Evolutionary conservation across 1,284 basidiomycete species (phyloP), one percentile per base, ranked within the genome.

Genomic region (Apiotrichum gamsii): DNA sequence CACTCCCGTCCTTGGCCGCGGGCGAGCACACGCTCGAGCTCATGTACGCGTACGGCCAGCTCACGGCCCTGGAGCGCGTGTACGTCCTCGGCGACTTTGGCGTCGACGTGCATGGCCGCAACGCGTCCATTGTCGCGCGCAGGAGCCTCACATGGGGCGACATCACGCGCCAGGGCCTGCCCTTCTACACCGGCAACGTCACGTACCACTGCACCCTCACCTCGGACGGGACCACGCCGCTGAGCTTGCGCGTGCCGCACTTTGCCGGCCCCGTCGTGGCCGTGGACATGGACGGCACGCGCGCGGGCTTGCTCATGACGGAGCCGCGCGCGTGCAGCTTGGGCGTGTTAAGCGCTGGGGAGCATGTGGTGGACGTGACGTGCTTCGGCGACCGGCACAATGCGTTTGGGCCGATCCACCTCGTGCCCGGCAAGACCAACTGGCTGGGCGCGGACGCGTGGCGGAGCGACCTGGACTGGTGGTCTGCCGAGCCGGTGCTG

Each of bases 61-160:
- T 62, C 8, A 56, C 58, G n/a, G 51, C 54, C 29, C 43, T 56
- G 9, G 60, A 64, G 39, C 47, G 60, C 24, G 39, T 61, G 6
- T 64, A 61, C 41, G n/a, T 64, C 9, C 36, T 61, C 11, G 58
- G 58, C 21, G 58, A 60, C 20, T 63, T 63, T 41, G 61, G 59
- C 3, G 59, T 63, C 4, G 44, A 52, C 13, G 45, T 61, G 1
- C 43, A 49, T 14, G 58, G 59, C 18, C 31, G 51, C 8, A 49
- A 19, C n/a, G 42, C 54, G 9, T 21, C 18, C 16, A 56, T 63
- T 45, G 50, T 54, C 10, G 3, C 33, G 5, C 3, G 5, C 5
- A 34, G 2, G 8, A 47, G 54, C 1, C 24, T 61, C 8, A 47
- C 56, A 20, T 64, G 52, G 43, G 60, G 61, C 11, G 62, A 62